phyloP scores from a whole-genome alignment of 208 protist genomes.

The Acanthamoeba lugdunensis region DNA sequence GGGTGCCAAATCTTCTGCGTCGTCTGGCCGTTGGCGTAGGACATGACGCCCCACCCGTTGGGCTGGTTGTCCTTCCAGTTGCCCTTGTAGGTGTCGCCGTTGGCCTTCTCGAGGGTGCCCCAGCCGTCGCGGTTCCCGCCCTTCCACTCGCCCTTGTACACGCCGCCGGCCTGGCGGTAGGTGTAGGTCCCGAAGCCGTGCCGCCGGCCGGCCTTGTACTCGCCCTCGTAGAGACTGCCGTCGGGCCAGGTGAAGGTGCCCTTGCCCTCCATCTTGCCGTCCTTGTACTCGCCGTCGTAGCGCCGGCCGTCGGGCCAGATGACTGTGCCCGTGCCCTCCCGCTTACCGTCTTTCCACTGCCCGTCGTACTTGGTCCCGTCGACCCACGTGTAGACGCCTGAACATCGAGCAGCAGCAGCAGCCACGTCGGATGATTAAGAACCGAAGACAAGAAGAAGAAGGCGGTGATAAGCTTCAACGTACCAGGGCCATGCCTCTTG shows the following conservation, averaged over 20 bases:
- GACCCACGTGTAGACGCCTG: constrained; percentile 50
- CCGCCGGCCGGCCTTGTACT: constrained; percentile 57
- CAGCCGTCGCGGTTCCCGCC: constrained; percentile 11
- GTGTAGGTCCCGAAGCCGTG: constrained; percentile 63
- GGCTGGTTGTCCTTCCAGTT: constrained; percentile 65
- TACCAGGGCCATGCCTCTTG: background rate
- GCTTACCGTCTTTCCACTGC: constrained; percentile 75
- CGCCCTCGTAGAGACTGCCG: constrained; percentile 76
- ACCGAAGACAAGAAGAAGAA: background rate
- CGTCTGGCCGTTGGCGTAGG: background rate
- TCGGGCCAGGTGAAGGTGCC: constrained; percentile 77
- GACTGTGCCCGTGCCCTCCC: constrained; percentile 76
- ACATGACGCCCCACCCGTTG: constrained; percentile 13
- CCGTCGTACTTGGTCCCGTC: constrained; percentile 76
- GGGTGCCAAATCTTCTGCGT: constrained; percentile 56
- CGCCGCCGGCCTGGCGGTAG: background rate
- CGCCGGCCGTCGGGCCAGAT: constrained; percentile 70
- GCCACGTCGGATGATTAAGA: background rate
- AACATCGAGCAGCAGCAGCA: constrained; percentile 39
- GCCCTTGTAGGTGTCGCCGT: constrained; percentile 50
- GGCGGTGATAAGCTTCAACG: background rate
- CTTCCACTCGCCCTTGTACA: constrained; percentile 68
- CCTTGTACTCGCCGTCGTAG: constrained; percentile 79
- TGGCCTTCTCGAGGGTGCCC: constrained; percentile 11
- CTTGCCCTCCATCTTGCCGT: constrained; percentile 79